A percentile compares a stretch with the other conserved stretches of the same genome.
Conservation (phyloP, 169 alveolate genomes). For the Plasmodium ovale region DNA sequence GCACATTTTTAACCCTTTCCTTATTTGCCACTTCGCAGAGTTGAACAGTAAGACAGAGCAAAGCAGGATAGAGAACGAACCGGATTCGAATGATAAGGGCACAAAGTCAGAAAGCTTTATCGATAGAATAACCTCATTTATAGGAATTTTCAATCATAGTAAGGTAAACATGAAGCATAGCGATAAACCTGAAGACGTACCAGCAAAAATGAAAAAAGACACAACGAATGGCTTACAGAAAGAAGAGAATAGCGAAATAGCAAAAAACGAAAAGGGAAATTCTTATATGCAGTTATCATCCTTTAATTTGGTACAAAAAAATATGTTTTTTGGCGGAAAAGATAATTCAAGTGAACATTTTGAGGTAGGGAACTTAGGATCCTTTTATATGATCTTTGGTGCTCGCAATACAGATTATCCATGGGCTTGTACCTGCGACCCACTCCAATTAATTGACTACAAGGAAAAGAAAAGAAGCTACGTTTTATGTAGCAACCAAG, state of each 20-base stretch:
- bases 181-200: background rate
- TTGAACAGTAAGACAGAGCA: background rate
- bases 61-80: background rate
- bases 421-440: slow-evolving; percentile 88
- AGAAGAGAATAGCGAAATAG: background rate
- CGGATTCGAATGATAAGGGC: background rate
- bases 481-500: slow-evolving; percentile 85
- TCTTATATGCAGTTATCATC: slow-evolving; percentile 49
- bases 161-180: background rate
- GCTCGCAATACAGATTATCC: slow-evolving; percentile 84
- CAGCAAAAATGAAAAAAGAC: background rate
- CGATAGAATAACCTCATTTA: slow-evolving; percentile 43
- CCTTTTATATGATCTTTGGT: slow-evolving; percentile 66
- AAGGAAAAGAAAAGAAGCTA: slow-evolving; percentile 78
- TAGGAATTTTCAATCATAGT: slow-evolving; percentile 26
- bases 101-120: slow-evolving; percentile 28
- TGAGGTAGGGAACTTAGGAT: slow-evolving; percentile 67
- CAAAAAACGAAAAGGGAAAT: slow-evolving; percentile 19
- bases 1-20: background rate
- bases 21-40: background rate
- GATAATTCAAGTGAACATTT: slow-evolving; percentile 24
- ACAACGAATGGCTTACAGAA: background rate
- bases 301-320: background rate
- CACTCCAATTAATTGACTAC: slow-evolving; percentile 77
- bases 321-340: slow-evolving; percentile 16